phyloP scores from a whole-genome alignment of 2,329 filamentous ascomycete species.

The Colletotrichum plurivorum region DNA sequence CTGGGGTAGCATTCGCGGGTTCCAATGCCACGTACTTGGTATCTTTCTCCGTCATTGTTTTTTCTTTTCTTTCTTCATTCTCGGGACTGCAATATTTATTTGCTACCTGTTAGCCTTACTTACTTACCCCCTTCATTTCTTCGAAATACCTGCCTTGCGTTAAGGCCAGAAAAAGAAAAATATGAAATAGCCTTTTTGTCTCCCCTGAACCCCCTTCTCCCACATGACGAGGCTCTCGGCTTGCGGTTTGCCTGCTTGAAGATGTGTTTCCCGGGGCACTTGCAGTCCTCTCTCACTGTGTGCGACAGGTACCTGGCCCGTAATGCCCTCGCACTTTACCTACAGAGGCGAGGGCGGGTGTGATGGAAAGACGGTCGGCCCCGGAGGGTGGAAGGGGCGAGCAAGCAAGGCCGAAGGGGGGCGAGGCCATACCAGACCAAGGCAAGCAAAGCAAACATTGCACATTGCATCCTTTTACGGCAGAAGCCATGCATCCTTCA shows the following conservation, averaged over 20 bases:
- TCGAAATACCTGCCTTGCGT: not conserved
- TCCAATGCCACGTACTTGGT: slow-evolving; percentile 28
- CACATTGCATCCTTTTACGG: slow-evolving; percentile 5
- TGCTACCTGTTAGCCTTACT: not conserved
- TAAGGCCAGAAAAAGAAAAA: not conserved
- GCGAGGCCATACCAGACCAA: not conserved
- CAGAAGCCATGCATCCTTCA: slow-evolving; percentile 13
- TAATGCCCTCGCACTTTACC: too few species aligned
- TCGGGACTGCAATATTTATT: slow-evolving; percentile 3
- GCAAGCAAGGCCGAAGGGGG: not conserved
- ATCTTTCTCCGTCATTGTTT: not conserved
- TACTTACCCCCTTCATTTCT: not conserved
- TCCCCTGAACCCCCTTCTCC: not conserved
- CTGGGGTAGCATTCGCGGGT: slow-evolving; percentile 23
- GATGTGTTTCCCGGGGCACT: too few species aligned
- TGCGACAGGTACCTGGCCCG: too few species aligned
- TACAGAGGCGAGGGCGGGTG: not conserved
- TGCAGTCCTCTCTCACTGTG: not conserved
- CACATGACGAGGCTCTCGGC: not conserved
- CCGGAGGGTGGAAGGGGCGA: not conserved
- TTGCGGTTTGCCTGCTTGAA: not conserved
- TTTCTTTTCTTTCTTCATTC: not conserved
- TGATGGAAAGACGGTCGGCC: not conserved
- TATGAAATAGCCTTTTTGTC: not conserved
- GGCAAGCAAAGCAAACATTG: slow-evolving; percentile 2